Percentiles rank a stretch among this genome's conserved stretches.
Conservation (phyloP, 805 yeast species). For the Nakazawaea holstii region DNA sequence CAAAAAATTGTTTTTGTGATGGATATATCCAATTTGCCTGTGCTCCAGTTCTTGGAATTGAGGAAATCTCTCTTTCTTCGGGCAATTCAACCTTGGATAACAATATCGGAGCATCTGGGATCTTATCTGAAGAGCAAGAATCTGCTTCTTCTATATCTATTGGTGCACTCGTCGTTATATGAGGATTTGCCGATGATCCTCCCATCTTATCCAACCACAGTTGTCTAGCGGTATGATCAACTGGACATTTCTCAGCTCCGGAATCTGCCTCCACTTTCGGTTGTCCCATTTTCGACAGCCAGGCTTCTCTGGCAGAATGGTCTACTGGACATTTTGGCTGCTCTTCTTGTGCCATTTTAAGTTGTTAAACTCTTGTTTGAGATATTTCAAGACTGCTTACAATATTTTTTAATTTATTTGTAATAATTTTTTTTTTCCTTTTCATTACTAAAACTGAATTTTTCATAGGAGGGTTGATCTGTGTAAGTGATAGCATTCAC, state of each 20-base stretch:
- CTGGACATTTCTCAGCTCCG: slow-evolving; percentile 48
- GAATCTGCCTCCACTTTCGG: slow-evolving; percentile 16
- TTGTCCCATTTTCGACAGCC: slow-evolving; percentile 30
- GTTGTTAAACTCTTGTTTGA: not conserved
- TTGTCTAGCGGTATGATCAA: slow-evolving; percentile 55
- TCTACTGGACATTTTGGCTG: slow-evolving; percentile 58
- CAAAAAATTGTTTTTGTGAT: slow-evolving; percentile 88
- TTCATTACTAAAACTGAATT: too few species aligned
- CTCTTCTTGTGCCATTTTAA: slow-evolving; percentile 3
- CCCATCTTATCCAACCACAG: slow-evolving; percentile 39
- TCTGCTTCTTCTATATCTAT: slow-evolving; percentile 34
- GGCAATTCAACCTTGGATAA: slow-evolving; percentile 44
- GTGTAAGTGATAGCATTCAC: too few species aligned
- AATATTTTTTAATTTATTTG: too few species aligned
- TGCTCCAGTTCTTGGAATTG: slow-evolving; percentile 76
- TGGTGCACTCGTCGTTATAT: slow-evolving; percentile 20
- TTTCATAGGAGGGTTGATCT: too few species aligned
- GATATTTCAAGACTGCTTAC: too few species aligned
- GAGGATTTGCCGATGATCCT: slow-evolving; percentile 2
- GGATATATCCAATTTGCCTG: slow-evolving; percentile 88
- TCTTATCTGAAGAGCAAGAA: slow-evolving; percentile 39
- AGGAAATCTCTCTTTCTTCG: slow-evolving; percentile 68
- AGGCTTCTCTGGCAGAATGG: slow-evolving; percentile 48
- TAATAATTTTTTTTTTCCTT: too few species aligned
- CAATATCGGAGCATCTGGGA: slow-evolving; percentile 29